phyloP scores from a whole-genome alignment of 768 basidiomycete species.

The Hortiboletus campestris region DNA sequence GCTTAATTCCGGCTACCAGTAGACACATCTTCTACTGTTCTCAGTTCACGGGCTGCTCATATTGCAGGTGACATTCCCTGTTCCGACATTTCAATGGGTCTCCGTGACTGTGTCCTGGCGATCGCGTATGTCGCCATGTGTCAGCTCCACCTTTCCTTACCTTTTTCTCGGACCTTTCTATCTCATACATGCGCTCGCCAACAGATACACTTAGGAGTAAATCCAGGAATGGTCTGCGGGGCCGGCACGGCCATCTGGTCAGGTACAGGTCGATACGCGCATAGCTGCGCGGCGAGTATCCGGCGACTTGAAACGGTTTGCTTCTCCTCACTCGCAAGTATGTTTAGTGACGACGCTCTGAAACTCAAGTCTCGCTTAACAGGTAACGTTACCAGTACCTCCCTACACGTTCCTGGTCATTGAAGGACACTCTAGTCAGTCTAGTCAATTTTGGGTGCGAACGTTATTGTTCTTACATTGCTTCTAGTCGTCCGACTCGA shows the following conservation, averaged over 20 bases:
- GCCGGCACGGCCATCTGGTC: neutral
- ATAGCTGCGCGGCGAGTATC: neutral
- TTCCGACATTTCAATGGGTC: neutral
- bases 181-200: neutral
- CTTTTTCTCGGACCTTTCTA: neutral
- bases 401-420: neutral
- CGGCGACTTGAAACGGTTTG: conserved; percentile 13
- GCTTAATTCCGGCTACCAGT: neutral
- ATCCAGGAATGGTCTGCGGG: neutral
- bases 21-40: neutral
- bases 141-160: neutral
- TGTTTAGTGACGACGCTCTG: neutral
- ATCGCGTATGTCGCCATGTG: neutral
- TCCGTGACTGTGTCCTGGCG: neutral
- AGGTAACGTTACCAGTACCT: conserved; percentile 12
- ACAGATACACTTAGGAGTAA: neutral
- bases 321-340: neutral
- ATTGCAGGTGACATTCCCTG: neutral
- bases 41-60: too few species aligned
- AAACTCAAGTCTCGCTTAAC: conserved; percentile 17
- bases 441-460: too few species aligned
- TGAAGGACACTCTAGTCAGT: neutral
- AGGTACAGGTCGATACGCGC: conserved; percentile 1
- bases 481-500: neutral
- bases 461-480: too few species aligned